Evolutionary conservation across 2,329 filamentous ascomycete genomes (phyloP).

Genomic region (Tolypocladium amazonense): DNA sequence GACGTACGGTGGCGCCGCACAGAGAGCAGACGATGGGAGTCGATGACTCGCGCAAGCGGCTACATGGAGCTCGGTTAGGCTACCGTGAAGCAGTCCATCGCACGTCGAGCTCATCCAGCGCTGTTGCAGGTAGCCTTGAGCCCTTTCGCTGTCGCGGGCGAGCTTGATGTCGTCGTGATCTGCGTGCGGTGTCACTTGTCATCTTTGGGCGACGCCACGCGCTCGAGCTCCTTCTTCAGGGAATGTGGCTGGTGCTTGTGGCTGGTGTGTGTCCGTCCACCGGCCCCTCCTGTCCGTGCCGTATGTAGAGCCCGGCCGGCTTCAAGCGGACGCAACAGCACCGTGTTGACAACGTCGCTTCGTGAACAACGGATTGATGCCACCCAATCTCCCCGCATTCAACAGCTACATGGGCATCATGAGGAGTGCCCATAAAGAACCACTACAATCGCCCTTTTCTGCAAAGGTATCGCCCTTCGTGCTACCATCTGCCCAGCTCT

Average conservation of each 20-base stretch:
- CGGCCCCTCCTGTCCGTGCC: no score
- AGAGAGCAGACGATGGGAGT: not conserved
- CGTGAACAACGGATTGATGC: no score
- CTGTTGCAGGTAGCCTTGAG: not conserved
- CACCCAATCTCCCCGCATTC: not conserved
- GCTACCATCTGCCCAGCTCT: not conserved
- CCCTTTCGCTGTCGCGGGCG: not conserved
- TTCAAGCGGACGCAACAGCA: no score
- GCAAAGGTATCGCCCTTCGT: not conserved
- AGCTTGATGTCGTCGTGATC: not conserved
- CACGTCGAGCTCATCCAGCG: not conserved
- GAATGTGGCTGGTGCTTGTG: not conserved
- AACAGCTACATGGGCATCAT: not conserved
- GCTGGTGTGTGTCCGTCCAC: not conserved
- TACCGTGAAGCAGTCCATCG: constrained; percentile 4
- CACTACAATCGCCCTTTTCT: not conserved
- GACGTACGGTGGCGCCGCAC: not conserved
- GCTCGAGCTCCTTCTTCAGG: no score
- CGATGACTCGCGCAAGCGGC: not conserved
- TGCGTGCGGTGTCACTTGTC: not conserved
- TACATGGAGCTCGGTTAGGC: constrained; percentile 4
- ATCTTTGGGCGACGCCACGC: not conserved
- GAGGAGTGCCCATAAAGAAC: no score
- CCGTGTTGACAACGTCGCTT: no score
- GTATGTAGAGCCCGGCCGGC: no score